Conservation (phyloP, 1,139 yeast species). For the Sugiyamaella neomexicana region DNA sequence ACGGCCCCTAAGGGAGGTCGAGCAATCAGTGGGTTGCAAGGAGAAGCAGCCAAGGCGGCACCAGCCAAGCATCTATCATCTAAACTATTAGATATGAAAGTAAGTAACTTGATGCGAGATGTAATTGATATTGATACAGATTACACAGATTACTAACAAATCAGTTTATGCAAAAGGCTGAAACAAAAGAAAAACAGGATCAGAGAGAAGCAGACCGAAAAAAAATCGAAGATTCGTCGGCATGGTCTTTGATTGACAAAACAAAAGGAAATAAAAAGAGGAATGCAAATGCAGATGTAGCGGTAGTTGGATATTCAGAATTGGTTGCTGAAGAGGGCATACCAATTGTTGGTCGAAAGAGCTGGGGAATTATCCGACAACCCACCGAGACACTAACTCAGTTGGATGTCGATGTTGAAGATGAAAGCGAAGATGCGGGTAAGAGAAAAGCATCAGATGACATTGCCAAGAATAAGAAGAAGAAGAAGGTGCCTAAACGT, state of each 20-base stretch:
- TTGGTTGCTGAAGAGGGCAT: conserved; percentile 23
- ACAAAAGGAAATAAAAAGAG: conserved; percentile 7
- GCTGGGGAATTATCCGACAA: conserved; percentile 33
- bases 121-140: neutral
- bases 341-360: conserved; percentile 22
- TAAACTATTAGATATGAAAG: conserved; percentile 72
- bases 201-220: conserved; percentile 40
- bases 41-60: conserved; percentile 26
- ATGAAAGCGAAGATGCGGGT: conserved; percentile 2
- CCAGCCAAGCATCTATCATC: conserved; percentile 50
- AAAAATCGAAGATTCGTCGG: conserved; percentile 51
- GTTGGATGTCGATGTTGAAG: conserved; percentile 5
- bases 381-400: conserved; percentile 5
- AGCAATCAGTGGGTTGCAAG: conserved; percentile 21
- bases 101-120: conserved; percentile 24
- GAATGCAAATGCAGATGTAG: conserved; percentile 5
- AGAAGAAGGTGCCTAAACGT: conserved; percentile 11
- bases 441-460: conserved; percentile 1
- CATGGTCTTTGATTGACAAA: conserved; percentile 50
- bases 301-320: conserved; percentile 30
- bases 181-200: conserved; percentile 41
- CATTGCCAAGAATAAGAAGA: neutral
- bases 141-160: neutral
- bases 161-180: conserved; percentile 53
- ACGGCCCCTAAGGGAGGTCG: conserved; percentile 4